Percentiles rank a stretch among this genome's conserved stretches.
Evolutionary conservation across 768 basidiomycete species (phyloP).

Genomic region (Lepiota brunneoincarnata): DNA sequence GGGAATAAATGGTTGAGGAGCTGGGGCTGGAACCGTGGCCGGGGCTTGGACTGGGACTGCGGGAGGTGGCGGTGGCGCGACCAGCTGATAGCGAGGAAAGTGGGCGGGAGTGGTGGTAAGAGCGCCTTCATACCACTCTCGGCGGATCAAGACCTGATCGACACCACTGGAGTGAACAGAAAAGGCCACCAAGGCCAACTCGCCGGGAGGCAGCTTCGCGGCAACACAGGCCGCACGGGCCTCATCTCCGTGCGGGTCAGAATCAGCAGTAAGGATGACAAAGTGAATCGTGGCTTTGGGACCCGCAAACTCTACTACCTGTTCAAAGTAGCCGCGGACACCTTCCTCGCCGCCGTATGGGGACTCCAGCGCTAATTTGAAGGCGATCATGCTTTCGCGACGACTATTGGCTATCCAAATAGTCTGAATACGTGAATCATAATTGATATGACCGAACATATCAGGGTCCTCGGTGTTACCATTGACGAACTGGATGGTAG

Average conservation of each 20-base stretch:
- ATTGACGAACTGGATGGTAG: slow-evolving; percentile 78
- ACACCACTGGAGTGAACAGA: slow-evolving; percentile 89
- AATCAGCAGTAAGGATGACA: slow-evolving; percentile 82
- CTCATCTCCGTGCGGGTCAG: slow-evolving; percentile 79
- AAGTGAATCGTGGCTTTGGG: slow-evolving; percentile 88
- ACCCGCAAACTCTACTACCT: slow-evolving; percentile 79
- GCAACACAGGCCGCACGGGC: slow-evolving; percentile 82
- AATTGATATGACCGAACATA: slow-evolving; percentile 87
- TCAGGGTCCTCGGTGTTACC: slow-evolving; percentile 64
- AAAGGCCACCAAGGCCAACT: slow-evolving; percentile 81
- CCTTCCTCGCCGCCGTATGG: slow-evolving; percentile 61
- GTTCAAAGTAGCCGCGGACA: slow-evolving; percentile 69
- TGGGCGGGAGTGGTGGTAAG: slow-evolving; percentile 54
- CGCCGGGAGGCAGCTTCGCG: slow-evolving; percentile 72
- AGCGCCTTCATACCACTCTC: slow-evolving; percentile 82
- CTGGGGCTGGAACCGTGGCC: slow-evolving; percentile 19
- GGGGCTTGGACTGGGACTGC: slow-evolving; percentile 20
- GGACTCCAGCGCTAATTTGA: slow-evolving; percentile 70
- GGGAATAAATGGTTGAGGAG: slow-evolving; percentile 16
- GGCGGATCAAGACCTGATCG: slow-evolving; percentile 82
- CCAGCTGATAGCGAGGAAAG: slow-evolving; percentile 49
- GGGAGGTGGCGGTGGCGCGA: slow-evolving; percentile 25
- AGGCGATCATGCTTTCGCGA: slow-evolving; percentile 79
- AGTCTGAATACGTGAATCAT: slow-evolving; percentile 82
- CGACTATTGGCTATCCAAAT: slow-evolving; percentile 87